phyloP scores from a whole-genome alignment of 2,329 filamentous ascomycete genomes.

The Laburnicola sp. region DNA sequence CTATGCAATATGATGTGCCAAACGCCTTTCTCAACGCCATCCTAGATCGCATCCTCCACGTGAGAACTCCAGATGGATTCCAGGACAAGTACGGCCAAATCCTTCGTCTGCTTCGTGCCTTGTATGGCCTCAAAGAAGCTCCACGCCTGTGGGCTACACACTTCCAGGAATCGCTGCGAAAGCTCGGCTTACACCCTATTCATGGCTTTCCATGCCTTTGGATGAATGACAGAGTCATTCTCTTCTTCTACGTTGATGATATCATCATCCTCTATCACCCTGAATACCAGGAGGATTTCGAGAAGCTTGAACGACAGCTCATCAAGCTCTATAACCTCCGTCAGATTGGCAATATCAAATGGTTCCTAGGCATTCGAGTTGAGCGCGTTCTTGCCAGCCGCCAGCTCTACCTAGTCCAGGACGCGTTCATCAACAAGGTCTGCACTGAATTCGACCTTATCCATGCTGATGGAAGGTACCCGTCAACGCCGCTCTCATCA shows the following conservation, averaged over 20 bases:
- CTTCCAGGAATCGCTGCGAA: slow-evolving; percentile 10
- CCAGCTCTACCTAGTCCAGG: neutral
- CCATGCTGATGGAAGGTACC: neutral
- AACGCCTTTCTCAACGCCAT: neutral
- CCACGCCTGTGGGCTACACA: slow-evolving; percentile 20
- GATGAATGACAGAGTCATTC: slow-evolving; percentile 5
- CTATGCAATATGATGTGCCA: neutral
- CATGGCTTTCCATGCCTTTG: slow-evolving; percentile 13
- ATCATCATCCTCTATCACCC: neutral
- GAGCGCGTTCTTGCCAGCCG: neutral
- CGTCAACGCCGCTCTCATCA: too few relatives aligned
- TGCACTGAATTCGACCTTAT: neutral
- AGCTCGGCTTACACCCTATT: slow-evolving; percentile 12
- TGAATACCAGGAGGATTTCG: neutral
- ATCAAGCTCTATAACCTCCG: neutral
- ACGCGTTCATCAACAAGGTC: neutral
- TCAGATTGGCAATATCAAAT: neutral
- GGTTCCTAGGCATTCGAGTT: neutral
- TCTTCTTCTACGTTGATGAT: slow-evolving; percentile 23
- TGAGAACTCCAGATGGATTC: slow-evolving; percentile 17
- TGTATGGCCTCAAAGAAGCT: slow-evolving; percentile 20
- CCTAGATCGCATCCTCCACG: neutral
- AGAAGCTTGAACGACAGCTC: slow-evolving; percentile 2
- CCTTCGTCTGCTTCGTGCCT: slow-evolving; percentile 15
- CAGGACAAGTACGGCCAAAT: slow-evolving; percentile 3